Conservation (phyloP, 176 grass and related monocot genomes). For the Aegilops tauschii region DNA sequence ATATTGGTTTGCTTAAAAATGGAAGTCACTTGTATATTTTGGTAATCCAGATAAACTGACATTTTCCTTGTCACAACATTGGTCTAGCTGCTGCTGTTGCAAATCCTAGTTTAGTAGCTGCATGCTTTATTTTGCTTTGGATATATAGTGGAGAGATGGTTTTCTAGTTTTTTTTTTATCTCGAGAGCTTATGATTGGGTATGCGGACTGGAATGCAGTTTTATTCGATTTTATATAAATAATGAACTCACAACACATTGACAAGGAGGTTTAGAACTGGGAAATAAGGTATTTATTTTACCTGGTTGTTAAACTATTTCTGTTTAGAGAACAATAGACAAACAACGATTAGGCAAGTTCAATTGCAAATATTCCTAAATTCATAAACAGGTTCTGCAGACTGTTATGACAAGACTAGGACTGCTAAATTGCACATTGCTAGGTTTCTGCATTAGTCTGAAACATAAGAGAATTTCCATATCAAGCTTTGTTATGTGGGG, state of each 20-base stretch:
- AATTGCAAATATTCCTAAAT: not conserved
- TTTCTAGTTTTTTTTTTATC: not conserved
- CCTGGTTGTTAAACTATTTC: not conserved
- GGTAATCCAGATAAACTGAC: not conserved
- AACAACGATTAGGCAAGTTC: not conserved
- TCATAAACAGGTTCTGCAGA: not conserved
- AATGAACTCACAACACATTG: constrained; percentile 9
- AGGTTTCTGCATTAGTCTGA: not conserved
- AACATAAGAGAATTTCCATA: not conserved
- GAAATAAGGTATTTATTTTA: not conserved
- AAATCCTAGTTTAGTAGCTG: not conserved
- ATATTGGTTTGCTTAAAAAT: not conserved
- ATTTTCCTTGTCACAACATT: not conserved
- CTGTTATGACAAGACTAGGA: constrained; percentile 8
- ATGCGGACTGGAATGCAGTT: not conserved
- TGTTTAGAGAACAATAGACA: not conserved
- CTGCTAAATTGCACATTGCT: not conserved
- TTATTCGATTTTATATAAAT: constrained; percentile 6
- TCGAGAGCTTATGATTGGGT: not conserved
- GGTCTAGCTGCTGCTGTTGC: not conserved
- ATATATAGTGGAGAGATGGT: not conserved
- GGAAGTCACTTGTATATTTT: not conserved
- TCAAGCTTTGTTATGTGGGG: not conserved
- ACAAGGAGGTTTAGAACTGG: not conserved
- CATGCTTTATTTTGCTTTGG: not conserved